Percentiles rank a stretch among this genome's conserved stretches.
Evolutionary conservation across 805 yeast genomes (phyloP).

Genomic region (Tetrapisispora fleetii): DNA sequence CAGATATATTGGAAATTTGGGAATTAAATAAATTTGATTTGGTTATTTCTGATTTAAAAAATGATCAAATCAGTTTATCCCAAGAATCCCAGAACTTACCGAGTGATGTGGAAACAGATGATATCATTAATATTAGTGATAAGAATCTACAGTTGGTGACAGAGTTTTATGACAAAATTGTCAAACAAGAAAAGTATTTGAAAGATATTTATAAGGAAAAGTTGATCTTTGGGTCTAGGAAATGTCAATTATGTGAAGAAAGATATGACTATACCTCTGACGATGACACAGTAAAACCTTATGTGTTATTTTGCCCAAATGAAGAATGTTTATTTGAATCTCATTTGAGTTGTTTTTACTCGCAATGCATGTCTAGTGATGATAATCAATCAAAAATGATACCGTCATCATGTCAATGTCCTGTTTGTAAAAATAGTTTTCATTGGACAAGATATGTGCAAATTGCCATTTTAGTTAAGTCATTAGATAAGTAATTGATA

Average conservation of each 20-base stretch:
- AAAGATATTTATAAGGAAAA: constrained; percentile 12
- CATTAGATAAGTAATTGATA: neutral
- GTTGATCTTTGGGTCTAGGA: constrained; percentile 15
- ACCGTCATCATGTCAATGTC: constrained; percentile 26
- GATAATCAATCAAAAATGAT: constrained; percentile 14
- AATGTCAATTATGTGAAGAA: constrained; percentile 28
- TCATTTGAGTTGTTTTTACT: constrained; percentile 36
- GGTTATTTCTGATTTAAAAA: neutral
- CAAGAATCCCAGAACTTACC: neutral
- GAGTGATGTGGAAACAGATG: constrained; percentile 1
- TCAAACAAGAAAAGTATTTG: constrained; percentile 6
- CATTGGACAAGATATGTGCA: neutral
- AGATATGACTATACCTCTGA: constrained; percentile 31
- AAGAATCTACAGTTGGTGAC: constrained; percentile 22
- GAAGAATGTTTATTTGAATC: constrained; percentile 25
- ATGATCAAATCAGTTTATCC: neutral
- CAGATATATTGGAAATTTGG: constrained; percentile 18
- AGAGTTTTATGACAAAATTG: constrained; percentile 16
- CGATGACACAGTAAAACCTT: constrained; percentile 21
- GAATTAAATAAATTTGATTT: constrained; percentile 16
- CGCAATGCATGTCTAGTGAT: constrained; percentile 12
- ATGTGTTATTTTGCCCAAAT: constrained; percentile 29
- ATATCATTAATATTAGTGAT: constrained; percentile 6
- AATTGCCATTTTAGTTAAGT: neutral
- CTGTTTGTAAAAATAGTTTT: constrained; percentile 12